These are phyloP conservation scores for Naegleria lovaniensis DNA, from an alignment of 208 protist genomes.

Conservation along the genomic window DNA sequence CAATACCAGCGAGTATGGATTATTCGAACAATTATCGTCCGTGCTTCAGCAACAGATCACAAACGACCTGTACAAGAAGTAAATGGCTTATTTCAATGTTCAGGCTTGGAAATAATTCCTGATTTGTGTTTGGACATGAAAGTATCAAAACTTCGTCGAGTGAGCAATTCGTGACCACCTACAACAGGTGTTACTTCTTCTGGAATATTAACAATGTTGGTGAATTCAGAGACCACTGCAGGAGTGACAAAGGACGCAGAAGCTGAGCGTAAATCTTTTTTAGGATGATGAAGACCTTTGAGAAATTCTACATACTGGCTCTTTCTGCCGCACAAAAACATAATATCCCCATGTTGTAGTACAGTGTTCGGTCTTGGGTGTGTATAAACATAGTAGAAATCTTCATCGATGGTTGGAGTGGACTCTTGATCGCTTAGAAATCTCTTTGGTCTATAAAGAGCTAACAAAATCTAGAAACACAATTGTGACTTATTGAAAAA, in stretches of 20 bases:
- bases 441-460: not conserved
- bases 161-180: not conserved
- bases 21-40: not conserved
- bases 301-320: not conserved
- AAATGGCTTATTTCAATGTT: not conserved
- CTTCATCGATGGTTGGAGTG: not conserved
- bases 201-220: not conserved
- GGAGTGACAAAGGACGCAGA: not conserved
- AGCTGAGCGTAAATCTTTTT: not conserved
- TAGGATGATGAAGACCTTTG: not conserved
- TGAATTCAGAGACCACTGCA: not conserved
- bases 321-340: not conserved
- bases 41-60: not conserved
- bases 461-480: not conserved
- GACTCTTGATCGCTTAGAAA: not conserved
- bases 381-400: constrained; percentile 4
- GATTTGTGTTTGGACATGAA: not conserved
- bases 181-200: not conserved
- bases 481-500: not conserved
- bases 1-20: not conserved
- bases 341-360: not conserved
- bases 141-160: not conserved
- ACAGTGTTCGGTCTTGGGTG: not conserved
- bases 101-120: no score
- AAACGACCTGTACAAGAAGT: not conserved